These are phyloP conservation scores for Penicillium paneum DNA, from an alignment of 2,329 filamentous ascomycete genomes.

Conservation along the genomic window DNA sequence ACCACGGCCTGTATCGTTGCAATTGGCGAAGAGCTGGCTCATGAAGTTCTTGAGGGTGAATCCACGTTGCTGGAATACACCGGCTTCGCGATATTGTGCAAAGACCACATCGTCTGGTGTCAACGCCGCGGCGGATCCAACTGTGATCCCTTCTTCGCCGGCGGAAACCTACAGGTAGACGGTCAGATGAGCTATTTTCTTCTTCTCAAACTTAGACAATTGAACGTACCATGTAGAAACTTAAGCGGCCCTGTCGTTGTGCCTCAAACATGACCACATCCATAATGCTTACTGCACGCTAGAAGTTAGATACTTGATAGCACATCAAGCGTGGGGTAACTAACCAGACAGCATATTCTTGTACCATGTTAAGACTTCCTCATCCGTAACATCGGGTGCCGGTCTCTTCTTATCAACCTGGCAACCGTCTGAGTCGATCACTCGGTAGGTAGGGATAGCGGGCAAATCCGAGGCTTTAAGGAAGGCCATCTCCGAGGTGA, in stretches of 20 bases:
- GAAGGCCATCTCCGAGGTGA: conserved; percentile 77
- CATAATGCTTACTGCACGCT: conserved; percentile 69
- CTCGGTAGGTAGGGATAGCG: conserved; percentile 85
- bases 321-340: conserved; percentile 7
- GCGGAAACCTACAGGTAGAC: conserved; percentile 61
- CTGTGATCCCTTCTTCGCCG: conserved; percentile 89
- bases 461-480: conserved; percentile 67
- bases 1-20: conserved; percentile 72
- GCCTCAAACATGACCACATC: conserved; percentile 98
- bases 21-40: conserved; percentile 89
- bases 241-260: conserved; percentile 86
- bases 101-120: conserved; percentile 86
- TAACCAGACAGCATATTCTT: conserved; percentile 61
- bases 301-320: conserved; percentile 11
- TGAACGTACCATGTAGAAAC: conserved; percentile 83
- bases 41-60: conserved; percentile 88
- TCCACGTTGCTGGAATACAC: conserved; percentile 84
- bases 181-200: not conserved
- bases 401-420: conserved; percentile 71
- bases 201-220: not conserved
- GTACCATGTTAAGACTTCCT: conserved; percentile 61
- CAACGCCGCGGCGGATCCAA: conserved; percentile 82
- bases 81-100: conserved; percentile 90
- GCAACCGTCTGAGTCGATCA: conserved; percentile 82
- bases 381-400: conserved; percentile 60